Evolutionary conservation across 805 yeast genomes (phyloP).

Genomic region (Lipomyces lipofer): DNA sequence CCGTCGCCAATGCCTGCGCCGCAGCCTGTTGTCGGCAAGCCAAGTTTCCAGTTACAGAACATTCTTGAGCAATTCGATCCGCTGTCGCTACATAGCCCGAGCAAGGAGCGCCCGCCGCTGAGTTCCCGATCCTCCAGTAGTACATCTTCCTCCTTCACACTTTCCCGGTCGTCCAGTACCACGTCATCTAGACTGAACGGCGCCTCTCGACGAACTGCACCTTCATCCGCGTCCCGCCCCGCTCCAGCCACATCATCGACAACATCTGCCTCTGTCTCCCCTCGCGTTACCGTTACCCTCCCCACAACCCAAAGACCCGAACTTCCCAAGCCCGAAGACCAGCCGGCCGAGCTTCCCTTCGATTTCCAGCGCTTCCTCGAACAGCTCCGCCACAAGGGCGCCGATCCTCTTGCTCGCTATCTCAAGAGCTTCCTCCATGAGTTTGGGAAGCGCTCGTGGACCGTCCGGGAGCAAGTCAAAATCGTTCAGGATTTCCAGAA

Average conservation of each 20-base stretch:
- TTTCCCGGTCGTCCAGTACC: conserved; percentile 1
- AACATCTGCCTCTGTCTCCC: neutral
- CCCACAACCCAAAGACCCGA: conserved; percentile 4
- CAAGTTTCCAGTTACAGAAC: conserved; percentile 25
- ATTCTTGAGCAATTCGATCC: conserved; percentile 37
- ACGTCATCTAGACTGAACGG: too few species aligned
- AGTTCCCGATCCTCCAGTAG: conserved; percentile 2
- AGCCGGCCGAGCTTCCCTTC: conserved; percentile 48
- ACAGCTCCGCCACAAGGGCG: conserved; percentile 68
- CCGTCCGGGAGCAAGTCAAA: conserved; percentile 74
- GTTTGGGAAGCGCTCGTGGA: conserved; percentile 69
- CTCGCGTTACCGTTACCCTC: conserved; percentile 5
- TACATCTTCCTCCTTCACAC: neutral
- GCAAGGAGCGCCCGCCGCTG: conserved; percentile 12
- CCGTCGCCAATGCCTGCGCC: conserved; percentile 24
- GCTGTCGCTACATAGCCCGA: conserved; percentile 19
- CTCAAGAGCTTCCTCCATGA: conserved; percentile 71
- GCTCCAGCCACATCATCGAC: neutral
- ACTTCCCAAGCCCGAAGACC: conserved; percentile 34
- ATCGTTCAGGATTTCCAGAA: conserved; percentile 72
- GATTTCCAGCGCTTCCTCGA: conserved; percentile 81
- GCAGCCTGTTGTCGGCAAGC: conserved; percentile 23
- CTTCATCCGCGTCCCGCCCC: too few species aligned
- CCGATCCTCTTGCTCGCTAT: conserved; percentile 87
- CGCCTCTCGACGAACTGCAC: too few species aligned